A percentile compares a stretch with the other conserved stretches of the same genome.
Conservation (phyloP, 441 rosid genomes). For the Macaranga tanarius region DNA sequence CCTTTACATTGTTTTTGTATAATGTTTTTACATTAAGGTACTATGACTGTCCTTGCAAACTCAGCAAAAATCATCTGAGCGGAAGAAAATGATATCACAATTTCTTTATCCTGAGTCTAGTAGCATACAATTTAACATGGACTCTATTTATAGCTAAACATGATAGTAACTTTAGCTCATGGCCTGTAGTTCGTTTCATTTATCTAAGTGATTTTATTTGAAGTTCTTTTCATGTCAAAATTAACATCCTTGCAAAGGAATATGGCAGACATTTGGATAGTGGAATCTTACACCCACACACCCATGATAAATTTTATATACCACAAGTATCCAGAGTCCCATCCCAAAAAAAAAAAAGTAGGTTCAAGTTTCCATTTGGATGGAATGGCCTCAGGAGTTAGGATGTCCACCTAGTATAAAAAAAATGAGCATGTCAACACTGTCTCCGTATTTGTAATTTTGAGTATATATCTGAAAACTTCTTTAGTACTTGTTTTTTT, state of each 20-base stretch:
- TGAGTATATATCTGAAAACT: not conserved
- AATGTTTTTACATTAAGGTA: not conserved
- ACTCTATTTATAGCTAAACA: not conserved
- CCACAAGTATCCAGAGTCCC: not conserved
- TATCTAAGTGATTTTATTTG: not conserved
- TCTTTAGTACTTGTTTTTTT: not conserved
- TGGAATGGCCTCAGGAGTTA: not conserved
- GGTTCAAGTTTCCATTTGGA: not conserved
- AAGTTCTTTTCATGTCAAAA: not conserved
- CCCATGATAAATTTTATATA: not conserved
- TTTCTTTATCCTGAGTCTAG: not conserved
- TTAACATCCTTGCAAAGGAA: not conserved
- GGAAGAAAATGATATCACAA: not conserved
- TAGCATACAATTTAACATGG: not conserved
- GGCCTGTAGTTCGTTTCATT: not conserved
- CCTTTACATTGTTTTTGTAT: not conserved
- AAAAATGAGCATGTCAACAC: not conserved
- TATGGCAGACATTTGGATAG: no score
- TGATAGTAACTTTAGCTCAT: not conserved
- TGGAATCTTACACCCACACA: no score
- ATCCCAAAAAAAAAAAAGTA: not conserved
- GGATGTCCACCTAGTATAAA: not conserved
- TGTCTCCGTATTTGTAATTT: not conserved
- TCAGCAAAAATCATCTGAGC: not conserved
- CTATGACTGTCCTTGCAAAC: not conserved